These are phyloP conservation scores for Fraxinus cuspidata DNA, from an alignment of 257 asterid species.

Conservation along the genomic window DNA sequence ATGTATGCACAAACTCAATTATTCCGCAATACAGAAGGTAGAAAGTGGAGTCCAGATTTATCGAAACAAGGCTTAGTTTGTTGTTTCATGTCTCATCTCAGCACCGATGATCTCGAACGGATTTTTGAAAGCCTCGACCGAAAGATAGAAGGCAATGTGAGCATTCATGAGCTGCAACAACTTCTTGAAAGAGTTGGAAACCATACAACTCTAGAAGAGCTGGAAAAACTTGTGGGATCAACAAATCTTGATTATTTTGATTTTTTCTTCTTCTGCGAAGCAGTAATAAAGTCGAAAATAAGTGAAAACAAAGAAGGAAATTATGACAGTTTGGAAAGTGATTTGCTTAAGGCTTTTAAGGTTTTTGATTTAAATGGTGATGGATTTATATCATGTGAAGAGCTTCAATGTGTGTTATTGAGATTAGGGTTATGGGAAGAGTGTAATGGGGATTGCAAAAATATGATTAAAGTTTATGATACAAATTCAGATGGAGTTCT, in stretches of 20 bases:
- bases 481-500: constrained; percentile 65
- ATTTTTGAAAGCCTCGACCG: constrained; percentile 62
- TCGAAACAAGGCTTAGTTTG: not conserved
- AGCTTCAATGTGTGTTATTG: constrained; percentile 48
- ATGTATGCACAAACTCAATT: not conserved
- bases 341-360: constrained; percentile 48
- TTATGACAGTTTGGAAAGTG: constrained; percentile 33
- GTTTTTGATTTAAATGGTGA: constrained; percentile 62
- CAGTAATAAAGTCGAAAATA: constrained; percentile 29
- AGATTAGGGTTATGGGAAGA: constrained; percentile 54
- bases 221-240: constrained; percentile 48
- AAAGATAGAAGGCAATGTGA: constrained; percentile 44
- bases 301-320: constrained; percentile 13
- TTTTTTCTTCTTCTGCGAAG: constrained; percentile 49
- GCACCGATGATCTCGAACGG: constrained; percentile 40
- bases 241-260: constrained; percentile 40
- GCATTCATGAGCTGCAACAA: constrained; percentile 46
- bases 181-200: constrained; percentile 43
- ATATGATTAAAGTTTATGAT: constrained; percentile 58
- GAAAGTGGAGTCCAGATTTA: not conserved
- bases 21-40: not conserved
- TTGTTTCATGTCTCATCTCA: constrained; percentile 40
- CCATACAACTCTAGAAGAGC: constrained; percentile 49
- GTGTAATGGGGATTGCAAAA: constrained; percentile 42
- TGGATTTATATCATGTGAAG: constrained; percentile 60